Evolutionary conservation across 2,329 filamentous ascomycete species (phyloP).

Genomic region (Epichloe aotearoae): DNA sequence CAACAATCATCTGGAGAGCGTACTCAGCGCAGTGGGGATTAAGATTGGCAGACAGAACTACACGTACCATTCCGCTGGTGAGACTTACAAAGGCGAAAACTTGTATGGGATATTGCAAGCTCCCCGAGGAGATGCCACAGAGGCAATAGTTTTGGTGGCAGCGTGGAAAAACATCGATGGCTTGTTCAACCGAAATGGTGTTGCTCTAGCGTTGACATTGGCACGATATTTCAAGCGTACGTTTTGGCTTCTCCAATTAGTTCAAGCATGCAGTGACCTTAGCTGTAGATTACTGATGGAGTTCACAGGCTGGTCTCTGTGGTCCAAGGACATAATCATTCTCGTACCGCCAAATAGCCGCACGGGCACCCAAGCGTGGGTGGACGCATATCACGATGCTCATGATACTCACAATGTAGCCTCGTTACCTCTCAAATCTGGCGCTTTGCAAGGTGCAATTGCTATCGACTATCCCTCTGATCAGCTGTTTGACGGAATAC

Average conservation of each 20-base stretch:
- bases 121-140: constrained; percentile 87
- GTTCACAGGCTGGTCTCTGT: constrained; percentile 69
- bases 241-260: constrained; percentile 9
- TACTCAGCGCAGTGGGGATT: constrained; percentile 66
- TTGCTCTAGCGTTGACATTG: constrained; percentile 74
- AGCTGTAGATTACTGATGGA: constrained; percentile 9
- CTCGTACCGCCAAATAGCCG: constrained; percentile 79
- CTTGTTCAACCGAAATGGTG: constrained; percentile 71
- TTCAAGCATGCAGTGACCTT: not conserved
- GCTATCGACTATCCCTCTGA: constrained; percentile 89
- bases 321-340: constrained; percentile 97
- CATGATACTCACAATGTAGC: constrained; percentile 60
- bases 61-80: constrained; percentile 67
- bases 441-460: constrained; percentile 80
- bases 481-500: constrained; percentile 71
- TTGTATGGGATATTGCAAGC: constrained; percentile 88
- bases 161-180: constrained; percentile 75
- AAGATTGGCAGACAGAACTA: constrained; percentile 85
- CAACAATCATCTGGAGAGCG: constrained; percentile 59
- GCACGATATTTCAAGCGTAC: constrained; percentile 85
- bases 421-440: constrained; percentile 76
- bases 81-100: constrained; percentile 68
- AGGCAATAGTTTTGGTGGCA: constrained; percentile 86
- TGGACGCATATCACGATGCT: constrained; percentile 91
- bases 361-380: constrained; percentile 88